These are phyloP conservation scores for Lycium ferocissimum DNA, from an alignment of 257 asterid species.

Conservation along the genomic window DNA sequence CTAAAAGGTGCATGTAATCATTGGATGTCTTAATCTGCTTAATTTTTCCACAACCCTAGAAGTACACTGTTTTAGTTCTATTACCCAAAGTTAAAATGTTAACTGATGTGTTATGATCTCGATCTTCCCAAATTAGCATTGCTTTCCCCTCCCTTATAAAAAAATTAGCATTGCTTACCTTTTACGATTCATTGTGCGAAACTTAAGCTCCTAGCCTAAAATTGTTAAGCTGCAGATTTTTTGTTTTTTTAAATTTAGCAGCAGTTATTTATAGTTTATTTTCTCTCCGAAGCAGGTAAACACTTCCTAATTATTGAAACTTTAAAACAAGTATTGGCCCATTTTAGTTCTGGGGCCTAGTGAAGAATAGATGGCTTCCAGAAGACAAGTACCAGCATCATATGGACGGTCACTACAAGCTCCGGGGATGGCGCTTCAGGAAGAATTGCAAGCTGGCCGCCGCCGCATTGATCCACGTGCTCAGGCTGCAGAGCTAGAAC, in stretches of 20 bases:
- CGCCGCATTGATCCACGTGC: conserved; percentile 49
- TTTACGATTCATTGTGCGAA: neutral
- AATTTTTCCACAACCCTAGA: neutral
- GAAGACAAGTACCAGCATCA: conserved; percentile 56
- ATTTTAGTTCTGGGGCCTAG: conserved; percentile 28
- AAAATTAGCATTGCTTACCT: neutral
- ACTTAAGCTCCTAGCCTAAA: neutral
- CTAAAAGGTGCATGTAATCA: neutral
- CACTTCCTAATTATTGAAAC: neutral
- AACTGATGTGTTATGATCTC: neutral
- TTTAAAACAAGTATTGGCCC: conserved; percentile 17
- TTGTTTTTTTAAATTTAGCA: neutral
- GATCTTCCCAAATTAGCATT: conserved; percentile 9
- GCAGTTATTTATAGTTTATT: neutral
- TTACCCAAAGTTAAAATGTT: neutral
- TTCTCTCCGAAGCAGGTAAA: neutral
- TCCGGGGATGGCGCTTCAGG: conserved; percentile 47
- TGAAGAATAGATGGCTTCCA: conserved; percentile 55
- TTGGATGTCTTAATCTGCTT: neutral
- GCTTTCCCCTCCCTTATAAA: neutral
- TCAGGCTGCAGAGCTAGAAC: conserved; percentile 61
- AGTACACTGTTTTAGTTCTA: conserved; percentile 5
- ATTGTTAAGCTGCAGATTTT: neutral
- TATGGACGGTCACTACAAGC: conserved; percentile 52
- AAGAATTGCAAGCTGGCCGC: conserved; percentile 44